Percentiles rank a stretch among this genome's conserved stretches.
phyloP scores from a whole-genome alignment of 805 yeast genomes.

The Saturnispora hagleri region DNA sequence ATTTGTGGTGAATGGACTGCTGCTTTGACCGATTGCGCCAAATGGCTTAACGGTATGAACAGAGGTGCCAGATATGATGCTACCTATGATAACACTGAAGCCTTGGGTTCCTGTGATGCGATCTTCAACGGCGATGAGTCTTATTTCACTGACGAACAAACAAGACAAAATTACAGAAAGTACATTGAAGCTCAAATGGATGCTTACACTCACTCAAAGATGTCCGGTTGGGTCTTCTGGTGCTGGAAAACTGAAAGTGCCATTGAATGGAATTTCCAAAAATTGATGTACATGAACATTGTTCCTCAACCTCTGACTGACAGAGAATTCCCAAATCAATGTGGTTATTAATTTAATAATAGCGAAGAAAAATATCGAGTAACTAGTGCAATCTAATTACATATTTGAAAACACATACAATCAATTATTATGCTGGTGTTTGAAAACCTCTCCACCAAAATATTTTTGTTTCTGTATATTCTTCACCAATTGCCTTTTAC shows the following conservation, averaged over 20 bases:
- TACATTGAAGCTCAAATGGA: constrained; percentile 88
- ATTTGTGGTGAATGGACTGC: constrained; percentile 74
- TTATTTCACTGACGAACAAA: constrained; percentile 48
- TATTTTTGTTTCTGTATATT: not conserved
- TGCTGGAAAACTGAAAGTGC: constrained; percentile 81
- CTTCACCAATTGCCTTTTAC: not conserved
- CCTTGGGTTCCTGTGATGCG: constrained; percentile 56
- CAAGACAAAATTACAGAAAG: constrained; percentile 49
- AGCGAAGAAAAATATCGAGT: no score
- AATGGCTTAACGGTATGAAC: constrained; percentile 62
- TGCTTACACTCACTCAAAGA: constrained; percentile 43
- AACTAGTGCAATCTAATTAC: no score
- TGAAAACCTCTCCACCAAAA: not conserved
- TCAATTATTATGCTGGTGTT: not conserved
- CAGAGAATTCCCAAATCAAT: constrained; percentile 25
- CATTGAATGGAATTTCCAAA: constrained; percentile 78
- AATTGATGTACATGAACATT: constrained; percentile 45
- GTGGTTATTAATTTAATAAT: constrained; percentile 18
- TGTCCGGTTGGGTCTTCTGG: constrained; percentile 91
- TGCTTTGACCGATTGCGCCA: constrained; percentile 62
- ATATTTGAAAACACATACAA: not conserved
- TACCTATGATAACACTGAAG: constrained; percentile 28
- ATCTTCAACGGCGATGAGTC: constrained; percentile 31
- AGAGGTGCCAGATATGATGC: constrained; percentile 64
- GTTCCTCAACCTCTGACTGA: constrained; percentile 69